Evolutionary conservation across 2,329 filamentous ascomycete genomes (phyloP).

Genomic region (Aureobasidium subglaciale): DNA sequence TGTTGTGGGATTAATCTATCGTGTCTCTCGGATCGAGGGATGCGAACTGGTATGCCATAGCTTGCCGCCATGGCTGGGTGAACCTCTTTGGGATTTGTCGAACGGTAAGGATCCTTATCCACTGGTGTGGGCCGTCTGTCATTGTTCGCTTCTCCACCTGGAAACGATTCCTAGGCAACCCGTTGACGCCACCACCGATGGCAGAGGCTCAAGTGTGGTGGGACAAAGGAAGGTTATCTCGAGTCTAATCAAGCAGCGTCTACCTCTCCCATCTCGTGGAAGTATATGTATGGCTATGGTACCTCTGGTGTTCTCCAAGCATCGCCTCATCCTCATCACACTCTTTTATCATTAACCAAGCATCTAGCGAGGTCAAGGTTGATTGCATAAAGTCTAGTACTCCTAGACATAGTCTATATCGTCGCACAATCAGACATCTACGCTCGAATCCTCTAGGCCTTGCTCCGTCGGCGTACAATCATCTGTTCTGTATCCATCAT

Average conservation of each 20-base stretch:
- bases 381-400: too few relatives aligned
- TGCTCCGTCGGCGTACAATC: too few relatives aligned
- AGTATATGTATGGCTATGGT: neutral
- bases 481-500: too few relatives aligned
- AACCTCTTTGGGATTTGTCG: neutral
- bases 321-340: neutral
- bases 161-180: constrained; percentile 5
- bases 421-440: too few relatives aligned
- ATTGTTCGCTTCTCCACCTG: constrained; percentile 8
- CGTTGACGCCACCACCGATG: constrained; percentile 13
- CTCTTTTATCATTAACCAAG: neutral
- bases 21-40: neutral
- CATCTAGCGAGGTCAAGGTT: neutral
- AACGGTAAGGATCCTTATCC: constrained; percentile 9
- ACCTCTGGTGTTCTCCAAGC: neutral
- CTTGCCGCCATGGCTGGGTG: neutral
- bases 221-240: neutral
- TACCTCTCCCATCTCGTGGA: neutral
- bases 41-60: neutral
- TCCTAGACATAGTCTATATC: too few relatives aligned
- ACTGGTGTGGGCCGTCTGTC: neutral
- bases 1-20: neutral
- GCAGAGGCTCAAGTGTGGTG: neutral
- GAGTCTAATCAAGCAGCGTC: neutral
- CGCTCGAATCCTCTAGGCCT: too few relatives aligned